Conservation (phyloP, 2,329 filamentous ascomycete genomes). For the Verticillium longisporum region DNA sequence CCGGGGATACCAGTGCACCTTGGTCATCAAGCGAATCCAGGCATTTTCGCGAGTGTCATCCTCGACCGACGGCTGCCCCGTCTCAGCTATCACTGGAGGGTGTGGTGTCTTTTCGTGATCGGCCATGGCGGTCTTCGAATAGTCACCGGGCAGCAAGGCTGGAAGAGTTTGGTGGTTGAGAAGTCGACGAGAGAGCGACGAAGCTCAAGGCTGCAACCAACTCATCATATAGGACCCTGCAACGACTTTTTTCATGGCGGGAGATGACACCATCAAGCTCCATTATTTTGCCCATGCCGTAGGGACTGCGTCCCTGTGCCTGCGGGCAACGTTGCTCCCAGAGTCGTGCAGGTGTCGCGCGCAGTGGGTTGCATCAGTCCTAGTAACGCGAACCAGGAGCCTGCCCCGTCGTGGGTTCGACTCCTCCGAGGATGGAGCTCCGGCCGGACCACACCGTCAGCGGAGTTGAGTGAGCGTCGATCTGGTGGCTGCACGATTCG, state of each 20-base stretch:
- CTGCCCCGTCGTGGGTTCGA: not conserved
- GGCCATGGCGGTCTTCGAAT: not conserved
- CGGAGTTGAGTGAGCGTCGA: not conserved
- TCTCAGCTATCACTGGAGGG: not conserved
- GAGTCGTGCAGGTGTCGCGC: not conserved
- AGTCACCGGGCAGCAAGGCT: not conserved
- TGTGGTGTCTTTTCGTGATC: not conserved
- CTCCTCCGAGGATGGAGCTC: not conserved
- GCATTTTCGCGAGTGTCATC: conserved; percentile 8
- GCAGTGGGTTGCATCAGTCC: not conserved
- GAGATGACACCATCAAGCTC: not conserved
- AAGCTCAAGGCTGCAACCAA: not conserved
- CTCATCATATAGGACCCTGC: not conserved
- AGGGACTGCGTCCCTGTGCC: not conserved
- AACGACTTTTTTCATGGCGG: not conserved
- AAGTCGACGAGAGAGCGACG: no score
- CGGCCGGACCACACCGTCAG: not conserved
- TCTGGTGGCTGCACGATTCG: not conserved
- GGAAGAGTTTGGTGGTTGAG: not conserved
- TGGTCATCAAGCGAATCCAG: conserved; percentile 20
- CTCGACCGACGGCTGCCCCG: not conserved
- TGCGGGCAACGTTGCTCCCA: not conserved
- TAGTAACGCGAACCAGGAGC: not conserved
- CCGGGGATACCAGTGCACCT: conserved; percentile 23
- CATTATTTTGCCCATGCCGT: not conserved